Evolutionary conservation across 352 stramenopile genomes (phyloP).

Genomic region (Globisporangium heterothallicum): DNA sequence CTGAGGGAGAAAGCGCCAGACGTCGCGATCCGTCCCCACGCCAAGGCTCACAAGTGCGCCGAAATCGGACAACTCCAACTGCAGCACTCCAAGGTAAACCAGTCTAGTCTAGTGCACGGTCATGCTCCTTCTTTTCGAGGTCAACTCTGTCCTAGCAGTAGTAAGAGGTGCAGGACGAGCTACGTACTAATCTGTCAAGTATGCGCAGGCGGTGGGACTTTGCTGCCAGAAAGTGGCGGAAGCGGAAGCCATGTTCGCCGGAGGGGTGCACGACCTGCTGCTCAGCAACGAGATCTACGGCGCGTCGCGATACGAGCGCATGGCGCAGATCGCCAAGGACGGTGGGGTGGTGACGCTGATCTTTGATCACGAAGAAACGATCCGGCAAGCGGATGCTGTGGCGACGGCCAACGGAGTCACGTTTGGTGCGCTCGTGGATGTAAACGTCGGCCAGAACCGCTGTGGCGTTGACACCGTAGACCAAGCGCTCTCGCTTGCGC

Average conservation of each 20-base stretch:
- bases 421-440: constrained; percentile 60
- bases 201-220: constrained; percentile 40
- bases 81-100: constrained; percentile 23
- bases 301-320: constrained; percentile 34
- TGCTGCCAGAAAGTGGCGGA: constrained; percentile 72
- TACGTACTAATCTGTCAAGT: not conserved
- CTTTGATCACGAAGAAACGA: constrained; percentile 45
- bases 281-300: constrained; percentile 69
- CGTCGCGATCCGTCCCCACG: constrained; percentile 57
- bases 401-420: constrained; percentile 18
- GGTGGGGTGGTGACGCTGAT: constrained; percentile 51
- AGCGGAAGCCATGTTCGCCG: constrained; percentile 64
- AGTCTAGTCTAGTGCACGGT: too few relatives aligned
- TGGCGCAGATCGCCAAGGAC: constrained; percentile 30
- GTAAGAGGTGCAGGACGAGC: too few relatives aligned
- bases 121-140: too few relatives aligned
- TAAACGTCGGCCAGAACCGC: constrained; percentile 71
- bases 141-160: too few relatives aligned
- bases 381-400: constrained; percentile 32
- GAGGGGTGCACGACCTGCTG: constrained; percentile 47
- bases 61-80: constrained; percentile 46
- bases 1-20: constrained; percentile 17
- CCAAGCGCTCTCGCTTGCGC: constrained; percentile 36
- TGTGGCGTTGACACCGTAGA: constrained; percentile 57
- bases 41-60: constrained; percentile 70